phyloP scores from a whole-genome alignment of 140 eudicot genomes.

The Senecio squalidus region DNA sequence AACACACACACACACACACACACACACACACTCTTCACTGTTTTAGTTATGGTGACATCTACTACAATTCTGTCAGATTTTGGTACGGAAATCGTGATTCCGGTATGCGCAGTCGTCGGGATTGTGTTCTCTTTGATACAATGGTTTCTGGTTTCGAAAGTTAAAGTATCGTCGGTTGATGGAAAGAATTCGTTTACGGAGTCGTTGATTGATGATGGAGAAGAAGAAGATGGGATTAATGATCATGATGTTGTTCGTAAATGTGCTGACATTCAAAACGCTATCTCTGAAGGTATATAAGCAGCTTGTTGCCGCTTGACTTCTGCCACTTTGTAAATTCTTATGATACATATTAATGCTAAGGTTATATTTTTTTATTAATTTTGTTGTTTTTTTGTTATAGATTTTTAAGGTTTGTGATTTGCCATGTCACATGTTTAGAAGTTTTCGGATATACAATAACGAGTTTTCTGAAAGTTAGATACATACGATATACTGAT shows the following conservation, averaged over 20 bases:
- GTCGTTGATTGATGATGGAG: constrained; percentile 35
- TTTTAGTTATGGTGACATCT: constrained; percentile 26
- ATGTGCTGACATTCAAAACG: constrained; percentile 49
- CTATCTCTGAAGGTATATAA: constrained; percentile 38
- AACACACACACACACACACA: not conserved
- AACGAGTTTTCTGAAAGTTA: too few relatives aligned
- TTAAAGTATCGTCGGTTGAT: constrained; percentile 22
- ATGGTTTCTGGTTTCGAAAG: constrained; percentile 38
- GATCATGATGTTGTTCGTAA: constrained; percentile 34
- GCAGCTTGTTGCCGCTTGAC: too few relatives aligned
- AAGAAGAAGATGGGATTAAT: constrained; percentile 41
- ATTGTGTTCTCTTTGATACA: constrained; percentile 33
- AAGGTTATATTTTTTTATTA: too few relatives aligned
- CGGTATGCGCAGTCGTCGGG: constrained; percentile 37
- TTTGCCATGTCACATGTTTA: too few relatives aligned
- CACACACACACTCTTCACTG: constrained; percentile 2
- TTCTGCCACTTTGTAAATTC: too few relatives aligned
- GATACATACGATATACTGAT: too few relatives aligned
- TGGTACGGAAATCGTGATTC: constrained; percentile 35
- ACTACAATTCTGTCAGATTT: constrained; percentile 34
- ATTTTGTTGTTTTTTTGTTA: too few relatives aligned
- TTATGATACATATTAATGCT: too few relatives aligned
- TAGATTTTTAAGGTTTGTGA: too few relatives aligned
- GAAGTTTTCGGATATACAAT: too few relatives aligned
- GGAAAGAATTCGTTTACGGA: constrained; percentile 17